Evolutionary conservation across 257 asterid species (phyloP).

Genomic region (Plantago major): DNA sequence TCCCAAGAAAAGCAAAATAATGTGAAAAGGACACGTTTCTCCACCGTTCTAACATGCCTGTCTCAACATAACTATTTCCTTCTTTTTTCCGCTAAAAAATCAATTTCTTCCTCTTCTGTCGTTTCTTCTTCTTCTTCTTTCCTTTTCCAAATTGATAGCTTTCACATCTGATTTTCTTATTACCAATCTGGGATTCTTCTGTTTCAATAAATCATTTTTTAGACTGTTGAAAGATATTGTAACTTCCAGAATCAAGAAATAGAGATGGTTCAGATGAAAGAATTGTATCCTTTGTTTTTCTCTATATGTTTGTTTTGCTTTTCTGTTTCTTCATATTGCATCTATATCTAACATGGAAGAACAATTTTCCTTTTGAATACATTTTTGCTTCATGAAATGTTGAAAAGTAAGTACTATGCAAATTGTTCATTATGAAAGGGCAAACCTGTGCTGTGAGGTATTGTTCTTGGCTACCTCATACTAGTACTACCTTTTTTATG

Average conservation of each 20-base stretch:
- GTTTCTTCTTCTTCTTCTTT: background rate
- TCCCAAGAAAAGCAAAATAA: constrained; percentile 2
- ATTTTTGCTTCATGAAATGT: background rate
- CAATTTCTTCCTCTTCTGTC: constrained; percentile 4
- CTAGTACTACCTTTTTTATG: too few relatives aligned
- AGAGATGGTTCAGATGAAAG: constrained; percentile 76
- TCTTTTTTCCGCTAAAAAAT: background rate
- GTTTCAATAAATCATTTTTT: too few relatives aligned
- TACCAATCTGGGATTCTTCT: background rate
- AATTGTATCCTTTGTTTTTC: constrained; percentile 68
- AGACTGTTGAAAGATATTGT: background rate
- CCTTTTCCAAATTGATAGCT: background rate
- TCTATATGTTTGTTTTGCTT: background rate
- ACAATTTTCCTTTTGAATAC: background rate
- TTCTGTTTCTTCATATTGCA: constrained; percentile 4
- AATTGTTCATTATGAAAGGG: too few relatives aligned
- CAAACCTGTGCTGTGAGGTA: too few relatives aligned
- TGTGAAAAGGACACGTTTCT: background rate
- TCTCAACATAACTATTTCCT: background rate
- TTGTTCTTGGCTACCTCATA: too few relatives aligned
- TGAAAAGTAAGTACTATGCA: background rate
- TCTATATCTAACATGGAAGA: background rate
- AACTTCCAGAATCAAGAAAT: background rate
- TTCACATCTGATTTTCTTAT: background rate
- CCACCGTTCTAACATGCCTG: background rate